phyloP scores from a whole-genome alignment of 441 rosid genomes.

The Euphorbia corollata region DNA sequence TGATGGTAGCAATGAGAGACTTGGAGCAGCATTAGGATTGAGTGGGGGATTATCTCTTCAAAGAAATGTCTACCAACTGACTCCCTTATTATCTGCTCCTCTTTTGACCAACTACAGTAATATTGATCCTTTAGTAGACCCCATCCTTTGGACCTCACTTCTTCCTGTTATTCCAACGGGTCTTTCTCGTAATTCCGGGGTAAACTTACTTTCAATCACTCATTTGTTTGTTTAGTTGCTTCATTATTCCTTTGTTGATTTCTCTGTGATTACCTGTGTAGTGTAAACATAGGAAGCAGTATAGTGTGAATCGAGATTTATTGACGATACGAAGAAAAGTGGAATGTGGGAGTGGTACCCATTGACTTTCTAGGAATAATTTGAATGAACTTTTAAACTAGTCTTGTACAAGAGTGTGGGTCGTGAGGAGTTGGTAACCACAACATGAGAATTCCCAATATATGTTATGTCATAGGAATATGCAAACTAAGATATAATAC shows the following conservation, averaged over 20 bases:
- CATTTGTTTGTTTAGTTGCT: neutral
- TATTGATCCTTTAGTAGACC: conserved; percentile 65
- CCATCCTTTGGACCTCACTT: conserved; percentile 78
- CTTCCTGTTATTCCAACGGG: conserved; percentile 68
- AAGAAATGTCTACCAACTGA: conserved; percentile 61
- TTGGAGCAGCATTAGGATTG: conserved; percentile 49
- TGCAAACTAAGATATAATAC: too few relatives aligned
- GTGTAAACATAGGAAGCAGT: neutral
- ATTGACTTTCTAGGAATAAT: too few relatives aligned
- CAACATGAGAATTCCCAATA: too few relatives aligned
- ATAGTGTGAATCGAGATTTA: too few relatives aligned
- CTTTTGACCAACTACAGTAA: conserved; percentile 68
- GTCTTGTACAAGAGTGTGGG: too few relatives aligned
- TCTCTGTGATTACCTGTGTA: neutral
- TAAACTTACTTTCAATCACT: conserved; percentile 25
- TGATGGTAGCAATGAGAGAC: conserved; percentile 37
- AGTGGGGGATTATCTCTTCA: conserved; percentile 60
- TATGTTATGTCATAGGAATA: too few relatives aligned
- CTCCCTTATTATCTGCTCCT: conserved; percentile 80
- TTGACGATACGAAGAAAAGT: too few relatives aligned
- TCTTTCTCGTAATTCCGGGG: conserved; percentile 62
- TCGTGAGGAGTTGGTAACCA: too few relatives aligned
- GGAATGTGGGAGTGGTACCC: too few relatives aligned
- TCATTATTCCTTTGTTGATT: neutral
- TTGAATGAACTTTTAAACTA: too few relatives aligned